A percentile compares a stretch with the other conserved stretches of the same genome.
Conservation (phyloP, 2,329 filamentous ascomycete species). For the Alternaria angustiovoidea region DNA sequence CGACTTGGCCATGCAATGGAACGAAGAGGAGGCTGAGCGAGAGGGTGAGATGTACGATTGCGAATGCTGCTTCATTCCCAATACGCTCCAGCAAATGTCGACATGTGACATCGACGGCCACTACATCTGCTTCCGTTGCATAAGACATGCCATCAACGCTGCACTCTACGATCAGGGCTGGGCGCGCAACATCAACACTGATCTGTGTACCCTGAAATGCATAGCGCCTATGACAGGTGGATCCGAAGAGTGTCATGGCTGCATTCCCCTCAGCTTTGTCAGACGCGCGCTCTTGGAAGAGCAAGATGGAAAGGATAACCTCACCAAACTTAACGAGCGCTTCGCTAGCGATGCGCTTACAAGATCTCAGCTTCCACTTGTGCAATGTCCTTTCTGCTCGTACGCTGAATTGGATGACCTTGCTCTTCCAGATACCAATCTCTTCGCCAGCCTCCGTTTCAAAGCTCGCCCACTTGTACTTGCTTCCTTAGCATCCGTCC, state of each 20-base stretch:
- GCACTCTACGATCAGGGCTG: slow-evolving; percentile 94
- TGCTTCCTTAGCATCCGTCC: slow-evolving; percentile 37
- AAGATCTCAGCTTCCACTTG: slow-evolving; percentile 75
- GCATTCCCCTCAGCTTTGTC: slow-evolving; percentile 73
- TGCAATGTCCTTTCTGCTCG: slow-evolving; percentile 87
- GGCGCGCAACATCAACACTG: slow-evolving; percentile 77
- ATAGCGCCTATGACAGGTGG: slow-evolving; percentile 73
- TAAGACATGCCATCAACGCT: slow-evolving; percentile 82
- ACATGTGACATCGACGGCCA: slow-evolving; percentile 74
- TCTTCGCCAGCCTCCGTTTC: slow-evolving; percentile 36
- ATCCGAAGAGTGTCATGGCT: slow-evolving; percentile 70
- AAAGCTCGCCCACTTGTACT: slow-evolving; percentile 43
- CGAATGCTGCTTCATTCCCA: slow-evolving; percentile 77
- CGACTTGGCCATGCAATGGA: slow-evolving; percentile 55
- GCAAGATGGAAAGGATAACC: slow-evolving; percentile 73
- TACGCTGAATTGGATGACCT: slow-evolving; percentile 84
- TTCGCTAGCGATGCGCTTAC: slow-evolving; percentile 78
- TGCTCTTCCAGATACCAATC: slow-evolving; percentile 33
- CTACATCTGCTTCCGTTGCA: slow-evolving; percentile 81
- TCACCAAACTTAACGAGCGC: slow-evolving; percentile 79
- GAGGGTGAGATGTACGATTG: slow-evolving; percentile 69
- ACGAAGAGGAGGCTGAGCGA: slow-evolving; percentile 59
- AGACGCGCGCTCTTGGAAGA: slow-evolving; percentile 75
- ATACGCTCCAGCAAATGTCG: slow-evolving; percentile 76
- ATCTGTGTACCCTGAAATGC: slow-evolving; percentile 79